phyloP scores from a whole-genome alignment of 1,139 yeast species.

The Petasospora fabianii region DNA sequence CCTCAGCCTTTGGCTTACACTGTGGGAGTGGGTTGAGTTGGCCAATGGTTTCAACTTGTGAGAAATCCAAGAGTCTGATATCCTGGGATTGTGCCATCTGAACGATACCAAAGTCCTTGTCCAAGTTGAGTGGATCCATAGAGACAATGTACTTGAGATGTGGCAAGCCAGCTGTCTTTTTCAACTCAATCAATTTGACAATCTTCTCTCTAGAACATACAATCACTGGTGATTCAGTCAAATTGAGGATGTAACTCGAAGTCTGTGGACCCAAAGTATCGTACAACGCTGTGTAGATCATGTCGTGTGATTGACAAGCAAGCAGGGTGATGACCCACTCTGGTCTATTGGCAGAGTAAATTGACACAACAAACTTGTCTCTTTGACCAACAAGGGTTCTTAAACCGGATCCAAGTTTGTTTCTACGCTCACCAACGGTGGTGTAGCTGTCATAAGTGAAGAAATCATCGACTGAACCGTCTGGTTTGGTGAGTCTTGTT shows the following conservation, averaged over 20 bases:
- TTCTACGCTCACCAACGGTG: slow-evolving; percentile 40
- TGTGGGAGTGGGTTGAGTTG: slow-evolving; percentile 34
- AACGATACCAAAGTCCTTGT: slow-evolving; percentile 27
- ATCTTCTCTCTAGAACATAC: slow-evolving; percentile 41
- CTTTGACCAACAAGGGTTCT: slow-evolving; percentile 35
- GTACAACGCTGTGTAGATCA: slow-evolving; percentile 59
- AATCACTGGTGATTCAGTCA: slow-evolving; percentile 47
- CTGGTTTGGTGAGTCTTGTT: slow-evolving; percentile 31
- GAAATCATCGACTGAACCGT: slow-evolving; percentile 23
- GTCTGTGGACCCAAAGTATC: slow-evolving; percentile 63
- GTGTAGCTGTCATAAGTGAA: slow-evolving; percentile 50
- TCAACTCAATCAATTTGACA: slow-evolving; percentile 39
- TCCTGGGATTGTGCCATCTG: slow-evolving; percentile 33
- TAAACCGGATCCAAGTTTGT: slow-evolving; percentile 62
- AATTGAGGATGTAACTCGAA: slow-evolving; percentile 51
- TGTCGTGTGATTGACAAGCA: slow-evolving; percentile 49
- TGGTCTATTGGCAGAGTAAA: slow-evolving; percentile 52
- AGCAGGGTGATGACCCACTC: slow-evolving; percentile 64
- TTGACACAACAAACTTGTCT: slow-evolving; percentile 45
- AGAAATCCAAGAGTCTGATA: slow-evolving; percentile 40
- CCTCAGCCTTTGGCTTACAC: slow-evolving; percentile 43
- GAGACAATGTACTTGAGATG: slow-evolving; percentile 44
- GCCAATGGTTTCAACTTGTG: slow-evolving; percentile 56
- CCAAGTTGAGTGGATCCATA: slow-evolving; percentile 47
- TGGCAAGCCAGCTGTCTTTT: slow-evolving; percentile 31